A percentile compares a stretch with the other conserved stretches of the same genome.
These are phyloP conservation scores for Krasilnikovozyma curviuscula DNA, from an alignment of 768 basidiomycete genomes.

Conservation along the genomic window DNA sequence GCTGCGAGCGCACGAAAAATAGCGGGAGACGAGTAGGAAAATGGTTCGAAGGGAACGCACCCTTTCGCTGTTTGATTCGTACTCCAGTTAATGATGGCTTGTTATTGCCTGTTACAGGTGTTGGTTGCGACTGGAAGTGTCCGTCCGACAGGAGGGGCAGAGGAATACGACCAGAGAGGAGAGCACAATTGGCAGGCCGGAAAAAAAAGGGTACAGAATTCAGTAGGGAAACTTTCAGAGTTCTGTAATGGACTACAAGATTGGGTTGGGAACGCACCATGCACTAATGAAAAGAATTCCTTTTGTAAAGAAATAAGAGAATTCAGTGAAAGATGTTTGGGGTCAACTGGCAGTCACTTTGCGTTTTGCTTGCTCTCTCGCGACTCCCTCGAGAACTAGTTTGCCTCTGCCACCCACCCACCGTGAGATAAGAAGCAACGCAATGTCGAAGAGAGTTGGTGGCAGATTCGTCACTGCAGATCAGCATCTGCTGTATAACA, in stretches of 20 bases:
- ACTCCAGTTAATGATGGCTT: slow-evolving; percentile 10
- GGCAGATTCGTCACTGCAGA: too few species aligned
- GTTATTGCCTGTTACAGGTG: neutral
- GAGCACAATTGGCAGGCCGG: neutral
- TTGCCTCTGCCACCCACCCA: too few species aligned
- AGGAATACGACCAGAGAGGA: neutral
- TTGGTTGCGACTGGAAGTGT: neutral
- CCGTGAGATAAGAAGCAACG: too few species aligned
- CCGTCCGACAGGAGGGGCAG: neutral
- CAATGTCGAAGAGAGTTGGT: too few species aligned
- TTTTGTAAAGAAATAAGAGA: too few species aligned
- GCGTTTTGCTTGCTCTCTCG: too few species aligned
- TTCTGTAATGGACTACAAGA: too few species aligned
- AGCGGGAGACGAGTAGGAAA: neutral
- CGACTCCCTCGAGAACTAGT: too few species aligned
- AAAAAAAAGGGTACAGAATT: neutral
- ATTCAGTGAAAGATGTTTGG: too few species aligned
- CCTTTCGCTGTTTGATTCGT: slow-evolving; percentile 12
- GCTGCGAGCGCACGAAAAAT: neutral
- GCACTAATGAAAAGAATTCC: neutral
- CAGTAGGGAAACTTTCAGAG: neutral
- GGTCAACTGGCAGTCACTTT: too few species aligned
- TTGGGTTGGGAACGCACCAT: neutral
- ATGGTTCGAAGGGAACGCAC: too few species aligned
- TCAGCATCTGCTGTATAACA: too few species aligned